Conservation (phyloP, 164 flowering plant species). For the Platanus orientalis region DNA sequence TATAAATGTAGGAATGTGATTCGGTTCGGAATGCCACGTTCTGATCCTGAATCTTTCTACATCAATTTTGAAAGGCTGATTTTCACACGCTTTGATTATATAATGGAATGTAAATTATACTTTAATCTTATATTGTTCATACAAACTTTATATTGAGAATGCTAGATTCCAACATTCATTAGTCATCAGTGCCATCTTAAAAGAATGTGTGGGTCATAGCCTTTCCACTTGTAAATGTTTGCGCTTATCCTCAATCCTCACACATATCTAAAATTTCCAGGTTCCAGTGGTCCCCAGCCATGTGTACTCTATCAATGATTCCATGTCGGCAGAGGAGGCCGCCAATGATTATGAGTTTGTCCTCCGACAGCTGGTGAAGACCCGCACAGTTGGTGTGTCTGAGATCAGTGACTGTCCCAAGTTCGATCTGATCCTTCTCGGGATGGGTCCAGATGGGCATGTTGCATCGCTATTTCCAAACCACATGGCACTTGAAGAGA, state of each 20-base stretch:
- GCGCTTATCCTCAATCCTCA: background rate
- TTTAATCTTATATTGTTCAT: background rate
- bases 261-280: conserved; percentile 27
- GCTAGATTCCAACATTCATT: background rate
- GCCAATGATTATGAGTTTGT: conserved; percentile 58
- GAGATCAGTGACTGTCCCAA: conserved; percentile 67
- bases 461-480: conserved; percentile 68
- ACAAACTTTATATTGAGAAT: background rate
- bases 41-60: no score
- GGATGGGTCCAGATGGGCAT: conserved; percentile 82
- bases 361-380: conserved; percentile 64
- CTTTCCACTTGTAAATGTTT: background rate
- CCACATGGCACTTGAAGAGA: conserved; percentile 46
- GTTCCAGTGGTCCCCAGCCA: conserved; percentile 67
- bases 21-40: background rate
- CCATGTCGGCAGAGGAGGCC: conserved; percentile 68
- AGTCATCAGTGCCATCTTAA: no score
- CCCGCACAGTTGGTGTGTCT: conserved; percentile 49
- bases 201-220: background rate
- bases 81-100: no score
- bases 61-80: background rate
- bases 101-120: background rate
- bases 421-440: conserved; percentile 74
- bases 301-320: conserved; percentile 61
- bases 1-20: background rate